phyloP scores from a whole-genome alignment of 441 rosid species.

The Eruca vesicaria region DNA sequence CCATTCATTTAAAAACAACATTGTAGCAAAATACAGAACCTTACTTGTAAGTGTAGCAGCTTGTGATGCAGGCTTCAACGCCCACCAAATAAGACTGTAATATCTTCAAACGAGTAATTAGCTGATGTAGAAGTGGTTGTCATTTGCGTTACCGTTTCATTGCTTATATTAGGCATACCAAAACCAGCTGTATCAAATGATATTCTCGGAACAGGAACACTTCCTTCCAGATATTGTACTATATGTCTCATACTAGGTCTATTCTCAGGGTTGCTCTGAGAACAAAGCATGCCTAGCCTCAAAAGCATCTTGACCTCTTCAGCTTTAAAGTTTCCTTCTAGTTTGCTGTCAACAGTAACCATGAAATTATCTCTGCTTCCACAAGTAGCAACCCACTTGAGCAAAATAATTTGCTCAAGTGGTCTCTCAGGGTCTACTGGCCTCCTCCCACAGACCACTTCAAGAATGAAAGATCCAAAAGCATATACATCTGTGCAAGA shows the following conservation, averaged over 20 bases:
- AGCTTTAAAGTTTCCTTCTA: slow-evolving; percentile 34
- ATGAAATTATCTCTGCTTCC: slow-evolving; percentile 46
- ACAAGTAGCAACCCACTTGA: slow-evolving; percentile 47
- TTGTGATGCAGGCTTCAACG: slow-evolving; percentile 28
- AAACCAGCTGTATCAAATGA: slow-evolving; percentile 31
- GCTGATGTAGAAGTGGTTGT: slow-evolving; percentile 27
- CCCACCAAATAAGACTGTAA: slow-evolving; percentile 37
- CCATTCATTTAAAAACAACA: neutral
- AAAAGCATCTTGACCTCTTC: slow-evolving; percentile 55
- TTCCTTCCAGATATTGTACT: slow-evolving; percentile 46
- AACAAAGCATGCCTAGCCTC: slow-evolving; percentile 55
- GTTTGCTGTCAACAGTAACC: slow-evolving; percentile 44
- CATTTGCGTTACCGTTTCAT: slow-evolving; percentile 16
- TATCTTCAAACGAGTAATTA: slow-evolving; percentile 26
- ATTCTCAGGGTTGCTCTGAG: slow-evolving; percentile 34
- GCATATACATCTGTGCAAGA: neutral
- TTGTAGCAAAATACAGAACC: neutral
- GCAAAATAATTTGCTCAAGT: slow-evolving; percentile 36
- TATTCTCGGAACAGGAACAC: slow-evolving; percentile 35
- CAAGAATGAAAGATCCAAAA: neutral
- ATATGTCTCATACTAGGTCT: slow-evolving; percentile 49
- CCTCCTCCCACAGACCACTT: slow-evolving; percentile 8
- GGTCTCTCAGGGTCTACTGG: slow-evolving; percentile 39
- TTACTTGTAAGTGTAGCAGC: neutral
- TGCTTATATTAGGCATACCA: slow-evolving; percentile 38